These are phyloP conservation scores for Beauveria sp. DNA, from an alignment of 2,329 filamentous ascomycete species.

Conservation along the genomic window DNA sequence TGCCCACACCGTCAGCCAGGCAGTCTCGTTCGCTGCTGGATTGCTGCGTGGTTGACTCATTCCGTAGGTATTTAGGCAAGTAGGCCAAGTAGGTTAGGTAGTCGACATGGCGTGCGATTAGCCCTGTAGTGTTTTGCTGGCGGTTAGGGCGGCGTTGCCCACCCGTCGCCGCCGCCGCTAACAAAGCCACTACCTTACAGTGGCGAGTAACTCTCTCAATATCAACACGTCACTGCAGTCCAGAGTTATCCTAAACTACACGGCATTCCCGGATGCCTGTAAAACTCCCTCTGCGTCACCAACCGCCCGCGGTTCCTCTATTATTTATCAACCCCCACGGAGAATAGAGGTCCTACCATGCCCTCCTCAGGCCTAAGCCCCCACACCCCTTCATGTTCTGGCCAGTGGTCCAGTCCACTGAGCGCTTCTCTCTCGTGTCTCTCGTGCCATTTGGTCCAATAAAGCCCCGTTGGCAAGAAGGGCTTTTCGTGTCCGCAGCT, in stretches of 20 bases:
- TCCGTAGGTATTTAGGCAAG: no score
- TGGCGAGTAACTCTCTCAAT: no score
- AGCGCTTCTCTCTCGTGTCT: not conserved
- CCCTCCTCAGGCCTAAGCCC: not conserved
- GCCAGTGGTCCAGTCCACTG: no score
- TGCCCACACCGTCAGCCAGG: not conserved
- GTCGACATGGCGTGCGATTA: not conserved
- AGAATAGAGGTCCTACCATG: not conserved
- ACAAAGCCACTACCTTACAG: not conserved
- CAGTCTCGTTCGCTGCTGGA: not conserved
- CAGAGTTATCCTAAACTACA: no score
- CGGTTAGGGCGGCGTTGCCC: not conserved
- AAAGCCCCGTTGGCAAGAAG: not conserved
- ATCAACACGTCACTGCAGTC: not conserved
- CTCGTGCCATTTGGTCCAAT: not conserved
- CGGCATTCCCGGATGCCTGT: slow-evolving; percentile 1
- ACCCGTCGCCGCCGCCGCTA: not conserved
- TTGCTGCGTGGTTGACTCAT: not conserved
- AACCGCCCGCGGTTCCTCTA: not conserved
- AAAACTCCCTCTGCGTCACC: not conserved
- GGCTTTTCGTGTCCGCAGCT: not conserved
- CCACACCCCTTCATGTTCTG: not conserved
- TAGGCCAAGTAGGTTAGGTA: not conserved
- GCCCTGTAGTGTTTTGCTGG: not conserved
- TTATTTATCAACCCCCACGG: not conserved